Conservation (phyloP, 1,284 basidiomycete genomes). For the Malassezia brasiliensis region DNA sequence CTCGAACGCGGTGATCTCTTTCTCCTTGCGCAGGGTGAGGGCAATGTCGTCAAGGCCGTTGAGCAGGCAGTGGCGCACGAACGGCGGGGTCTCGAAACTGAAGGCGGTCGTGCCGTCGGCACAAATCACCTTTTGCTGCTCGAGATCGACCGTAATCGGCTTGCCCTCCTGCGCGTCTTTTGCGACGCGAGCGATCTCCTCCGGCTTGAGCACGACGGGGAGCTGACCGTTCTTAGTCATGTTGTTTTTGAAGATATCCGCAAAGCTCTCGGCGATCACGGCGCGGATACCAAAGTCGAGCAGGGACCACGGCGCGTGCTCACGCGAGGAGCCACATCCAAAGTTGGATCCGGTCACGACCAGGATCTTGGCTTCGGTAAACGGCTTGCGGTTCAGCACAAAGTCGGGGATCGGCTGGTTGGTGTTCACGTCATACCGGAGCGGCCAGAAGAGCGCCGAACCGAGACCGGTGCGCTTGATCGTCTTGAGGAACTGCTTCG, state of each 20-base stretch:
- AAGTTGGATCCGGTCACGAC: conserved; percentile 42
- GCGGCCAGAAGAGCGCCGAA: conserved; percentile 38
- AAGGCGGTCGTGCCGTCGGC: conserved; percentile 31
- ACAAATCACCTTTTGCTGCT: conserved; percentile 31
- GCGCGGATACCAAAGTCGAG: conserved; percentile 44
- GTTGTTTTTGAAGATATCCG: conserved; percentile 44
- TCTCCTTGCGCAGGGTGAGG: conserved; percentile 39
- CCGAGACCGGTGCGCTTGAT: conserved; percentile 46
- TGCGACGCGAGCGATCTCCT: conserved; percentile 30
- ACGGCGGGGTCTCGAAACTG: conserved; percentile 29
- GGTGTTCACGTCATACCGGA: conserved; percentile 41
- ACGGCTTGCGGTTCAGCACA: conserved; percentile 40
- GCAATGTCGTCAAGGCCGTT: conserved; percentile 44
- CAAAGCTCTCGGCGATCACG: conserved; percentile 39
- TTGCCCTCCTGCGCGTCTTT: conserved; percentile 37
- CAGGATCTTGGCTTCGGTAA: conserved; percentile 33
- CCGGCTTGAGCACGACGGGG: conserved; percentile 26
- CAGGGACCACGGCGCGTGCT: conserved; percentile 45
- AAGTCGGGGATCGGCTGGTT: conserved; percentile 33
- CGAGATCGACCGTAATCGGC: conserved; percentile 37
- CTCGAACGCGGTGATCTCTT: conserved; percentile 31
- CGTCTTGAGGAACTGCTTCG: conserved; percentile 46
- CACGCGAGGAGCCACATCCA: conserved; percentile 42
- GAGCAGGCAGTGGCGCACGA: conserved; percentile 40
- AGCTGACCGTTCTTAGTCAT: conserved; percentile 44